phyloP scores from a whole-genome alignment of 257 asterid genomes.

The Solanum sitiens region DNA sequence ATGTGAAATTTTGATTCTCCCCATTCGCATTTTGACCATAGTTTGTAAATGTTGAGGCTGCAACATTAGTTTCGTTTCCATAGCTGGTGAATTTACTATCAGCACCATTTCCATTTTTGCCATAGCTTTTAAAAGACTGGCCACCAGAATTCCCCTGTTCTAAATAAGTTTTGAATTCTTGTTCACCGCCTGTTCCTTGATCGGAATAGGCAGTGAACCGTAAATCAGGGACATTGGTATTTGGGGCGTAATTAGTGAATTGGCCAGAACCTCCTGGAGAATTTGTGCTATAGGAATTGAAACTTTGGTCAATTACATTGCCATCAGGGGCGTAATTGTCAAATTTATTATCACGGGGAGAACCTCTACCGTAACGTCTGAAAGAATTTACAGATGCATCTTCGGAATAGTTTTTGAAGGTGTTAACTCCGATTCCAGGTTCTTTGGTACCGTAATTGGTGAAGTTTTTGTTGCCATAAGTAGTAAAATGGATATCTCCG shows the following conservation, averaged over 20 bases:
- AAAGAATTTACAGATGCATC: constrained; percentile 24
- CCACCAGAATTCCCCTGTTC: not conserved
- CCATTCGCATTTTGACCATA: no score
- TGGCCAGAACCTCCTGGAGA: constrained; percentile 55
- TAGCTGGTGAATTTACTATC: no score
- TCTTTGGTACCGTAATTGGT: constrained; percentile 52
- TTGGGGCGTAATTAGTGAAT: constrained; percentile 29
- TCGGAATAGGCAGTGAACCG: constrained; percentile 63
- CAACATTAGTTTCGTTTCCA: no score
- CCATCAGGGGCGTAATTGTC: constrained; percentile 34
- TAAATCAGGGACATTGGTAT: constrained; percentile 37
- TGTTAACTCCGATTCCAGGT: constrained; percentile 36
- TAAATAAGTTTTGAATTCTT: constrained; percentile 34
- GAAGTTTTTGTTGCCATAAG: constrained; percentile 27
- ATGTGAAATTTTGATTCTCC: no score
- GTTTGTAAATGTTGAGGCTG: no score
- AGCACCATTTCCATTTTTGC: no score
- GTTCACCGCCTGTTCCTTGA: constrained; percentile 37
- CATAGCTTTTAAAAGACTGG: no score
- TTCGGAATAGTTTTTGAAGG: constrained; percentile 46
- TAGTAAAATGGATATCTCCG: not conserved
- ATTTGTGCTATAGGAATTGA: constrained; percentile 52
- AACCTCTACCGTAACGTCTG: constrained; percentile 73
- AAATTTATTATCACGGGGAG: constrained; percentile 47
- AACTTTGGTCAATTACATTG: constrained; percentile 49